A percentile compares a stretch with the other conserved stretches of the same genome.
phyloP scores from a whole-genome alignment of 306 rosid species.

The Cucurbita pepo region DNA sequence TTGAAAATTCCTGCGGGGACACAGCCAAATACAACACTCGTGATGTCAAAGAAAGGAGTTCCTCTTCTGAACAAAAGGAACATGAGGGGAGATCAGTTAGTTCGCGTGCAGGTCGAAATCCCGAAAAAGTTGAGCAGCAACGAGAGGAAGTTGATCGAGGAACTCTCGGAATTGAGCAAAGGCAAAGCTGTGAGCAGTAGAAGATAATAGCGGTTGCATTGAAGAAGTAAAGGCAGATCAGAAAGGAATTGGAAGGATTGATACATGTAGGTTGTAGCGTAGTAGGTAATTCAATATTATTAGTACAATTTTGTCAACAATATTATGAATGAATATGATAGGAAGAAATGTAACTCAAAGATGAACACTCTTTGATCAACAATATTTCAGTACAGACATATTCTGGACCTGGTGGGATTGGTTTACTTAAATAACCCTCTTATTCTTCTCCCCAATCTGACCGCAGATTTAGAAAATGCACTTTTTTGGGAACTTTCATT shows the following conservation, averaged over 20 bases:
- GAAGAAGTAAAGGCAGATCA: no score
- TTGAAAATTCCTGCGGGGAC: conserved; percentile 64
- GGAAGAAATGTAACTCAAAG: conserved; percentile 7
- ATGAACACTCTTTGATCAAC: not conserved
- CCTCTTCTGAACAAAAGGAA: conserved; percentile 73
- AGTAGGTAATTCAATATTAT: not conserved
- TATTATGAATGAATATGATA: not conserved
- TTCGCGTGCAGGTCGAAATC: conserved; percentile 90
- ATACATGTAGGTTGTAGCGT: not conserved
- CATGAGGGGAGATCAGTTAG: conserved; percentile 94
- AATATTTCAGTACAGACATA: not conserved
- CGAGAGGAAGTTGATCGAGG: conserved; percentile 73
- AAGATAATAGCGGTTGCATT: conserved; percentile 14
- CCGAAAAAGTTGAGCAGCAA: conserved; percentile 71
- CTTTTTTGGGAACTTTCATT: not conserved
- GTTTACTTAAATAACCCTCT: not conserved
- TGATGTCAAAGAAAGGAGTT: conserved; percentile 94
- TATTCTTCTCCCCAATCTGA: not conserved
- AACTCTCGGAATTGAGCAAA: conserved; percentile 83
- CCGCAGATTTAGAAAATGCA: not conserved
- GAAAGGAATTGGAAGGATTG: not conserved
- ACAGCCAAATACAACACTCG: conserved; percentile 87
- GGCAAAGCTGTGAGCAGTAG: conserved; percentile 50
- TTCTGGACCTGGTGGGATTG: not conserved
- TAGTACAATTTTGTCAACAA: conserved; percentile 1